Evolutionary conservation across 176 grass and related monocot species (phyloP).

Genomic region (Secale cereale): DNA sequence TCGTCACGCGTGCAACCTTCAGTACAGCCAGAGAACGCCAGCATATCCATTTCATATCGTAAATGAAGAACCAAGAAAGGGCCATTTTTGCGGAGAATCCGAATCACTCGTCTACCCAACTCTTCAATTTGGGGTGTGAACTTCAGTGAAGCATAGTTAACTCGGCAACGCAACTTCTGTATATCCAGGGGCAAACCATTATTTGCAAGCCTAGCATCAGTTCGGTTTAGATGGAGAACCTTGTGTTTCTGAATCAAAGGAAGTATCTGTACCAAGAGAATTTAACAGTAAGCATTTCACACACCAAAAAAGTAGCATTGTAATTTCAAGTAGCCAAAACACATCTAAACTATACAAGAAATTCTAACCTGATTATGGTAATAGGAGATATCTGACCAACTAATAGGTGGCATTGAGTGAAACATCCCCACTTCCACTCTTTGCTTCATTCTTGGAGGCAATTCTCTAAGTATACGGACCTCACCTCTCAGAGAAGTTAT

Average conservation of each 20-base stretch:
- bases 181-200: constrained; percentile 61
- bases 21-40: constrained; percentile 82
- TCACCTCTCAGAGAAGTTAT: constrained; percentile 68
- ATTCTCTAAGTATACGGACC: constrained; percentile 53
- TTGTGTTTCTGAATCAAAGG: constrained; percentile 56
- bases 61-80: constrained; percentile 80
- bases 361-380: constrained; percentile 58
- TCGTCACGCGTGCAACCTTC: constrained; percentile 70
- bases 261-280: constrained; percentile 47
- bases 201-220: constrained; percentile 78
- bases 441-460: constrained; percentile 56
- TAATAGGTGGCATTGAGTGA: constrained; percentile 65
- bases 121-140: constrained; percentile 74
- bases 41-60: constrained; percentile 89
- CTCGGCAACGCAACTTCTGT: constrained; percentile 62
- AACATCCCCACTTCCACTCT: constrained; percentile 39
- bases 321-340: not conserved
- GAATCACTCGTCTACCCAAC: constrained; percentile 48
- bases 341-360: not conserved
- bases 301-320: not conserved
- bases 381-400: constrained; percentile 79
- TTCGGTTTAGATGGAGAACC: constrained; percentile 62
- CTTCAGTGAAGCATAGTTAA: constrained; percentile 55
- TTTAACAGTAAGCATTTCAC: not conserved
- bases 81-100: constrained; percentile 47